These are phyloP conservation scores for Colletotrichum eleusines DNA, from an alignment of 2,329 filamentous ascomycete species.

Conservation along the genomic window DNA sequence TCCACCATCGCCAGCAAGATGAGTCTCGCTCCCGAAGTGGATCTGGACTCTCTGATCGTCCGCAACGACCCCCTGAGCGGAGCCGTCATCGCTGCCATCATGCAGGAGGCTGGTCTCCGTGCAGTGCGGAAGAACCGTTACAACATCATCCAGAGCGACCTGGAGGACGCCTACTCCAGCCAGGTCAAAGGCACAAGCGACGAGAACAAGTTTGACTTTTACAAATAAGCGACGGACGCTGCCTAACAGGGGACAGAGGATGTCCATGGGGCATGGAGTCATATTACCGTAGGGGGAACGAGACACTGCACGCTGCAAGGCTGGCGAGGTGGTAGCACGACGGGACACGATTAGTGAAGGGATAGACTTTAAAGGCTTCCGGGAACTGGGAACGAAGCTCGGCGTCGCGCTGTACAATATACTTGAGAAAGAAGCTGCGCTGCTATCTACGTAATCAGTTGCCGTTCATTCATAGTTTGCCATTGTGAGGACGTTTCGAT, in stretches of 20 bases:
- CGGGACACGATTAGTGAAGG: constrained; percentile 23
- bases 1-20: constrained; percentile 97
- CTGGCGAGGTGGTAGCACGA: constrained; percentile 24
- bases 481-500: neutral
- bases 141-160: constrained; percentile 97
- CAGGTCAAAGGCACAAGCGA: constrained; percentile 86
- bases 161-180: constrained; percentile 96
- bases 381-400: constrained; percentile 23
- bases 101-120: constrained; percentile 96
- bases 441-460: neutral
- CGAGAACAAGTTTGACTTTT: constrained; percentile 89
- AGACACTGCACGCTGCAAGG: constrained; percentile 26
- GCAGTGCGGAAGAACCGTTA: constrained; percentile 98
- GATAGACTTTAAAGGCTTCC: constrained; percentile 36
- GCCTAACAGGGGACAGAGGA: constrained; percentile 30
- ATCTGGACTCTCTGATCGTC: constrained; percentile 95
- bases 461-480: neutral
- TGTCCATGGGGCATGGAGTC: neutral
- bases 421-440: constrained; percentile 32
- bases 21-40: constrained; percentile 96
- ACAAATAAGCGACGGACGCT: constrained; percentile 69
- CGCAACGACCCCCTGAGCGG: constrained; percentile 96
- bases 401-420: constrained; percentile 42
- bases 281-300: neutral
- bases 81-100: constrained; percentile 97